Percentiles rank a stretch among this genome's conserved stretches.
These are phyloP conservation scores for Sugiyamaella lignohabitans DNA, from an alignment of 805 yeast species.

Conservation along the genomic window DNA sequence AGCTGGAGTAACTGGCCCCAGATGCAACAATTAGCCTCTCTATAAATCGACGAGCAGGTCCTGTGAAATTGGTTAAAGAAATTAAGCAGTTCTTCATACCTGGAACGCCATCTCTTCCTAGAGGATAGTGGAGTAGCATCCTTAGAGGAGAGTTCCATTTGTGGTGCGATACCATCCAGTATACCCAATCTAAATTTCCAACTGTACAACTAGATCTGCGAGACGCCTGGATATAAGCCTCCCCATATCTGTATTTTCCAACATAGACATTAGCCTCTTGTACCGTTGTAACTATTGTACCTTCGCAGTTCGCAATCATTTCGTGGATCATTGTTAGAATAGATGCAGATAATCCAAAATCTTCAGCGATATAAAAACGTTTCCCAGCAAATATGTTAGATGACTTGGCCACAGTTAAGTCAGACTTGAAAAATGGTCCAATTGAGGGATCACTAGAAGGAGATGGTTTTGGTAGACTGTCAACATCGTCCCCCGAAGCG, in stretches of 20 bases:
- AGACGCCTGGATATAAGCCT: constrained; percentile 44
- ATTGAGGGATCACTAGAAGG: background rate
- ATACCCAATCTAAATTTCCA: constrained; percentile 75
- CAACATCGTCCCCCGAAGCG: background rate
- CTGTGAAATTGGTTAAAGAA: constrained; percentile 74
- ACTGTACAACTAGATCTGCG: constrained; percentile 35
- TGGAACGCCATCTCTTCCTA: constrained; percentile 44
- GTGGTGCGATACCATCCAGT: constrained; percentile 51
- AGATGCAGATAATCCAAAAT: constrained; percentile 47
- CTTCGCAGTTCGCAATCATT: constrained; percentile 51
- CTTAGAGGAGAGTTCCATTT: constrained; percentile 49
- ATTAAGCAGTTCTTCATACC: constrained; percentile 51
- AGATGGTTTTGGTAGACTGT: background rate
- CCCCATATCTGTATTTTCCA: constrained; percentile 58
- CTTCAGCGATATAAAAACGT: constrained; percentile 46
- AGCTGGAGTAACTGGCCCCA: constrained; percentile 73
- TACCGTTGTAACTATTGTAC: constrained; percentile 34
- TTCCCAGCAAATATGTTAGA: constrained; percentile 35
- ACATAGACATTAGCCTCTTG: constrained; percentile 44
- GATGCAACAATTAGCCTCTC: constrained; percentile 53
- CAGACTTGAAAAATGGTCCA: constrained; percentile 2
- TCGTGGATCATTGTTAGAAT: constrained; percentile 36
- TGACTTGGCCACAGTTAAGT: background rate
- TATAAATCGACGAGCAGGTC: constrained; percentile 73
- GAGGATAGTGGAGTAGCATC: constrained; percentile 66